Evolutionary conservation across 2,329 filamentous ascomycete genomes (phyloP), one percentile per base, ranked within the genome.

Genomic region (Chaetomiaceae sp.): DNA sequence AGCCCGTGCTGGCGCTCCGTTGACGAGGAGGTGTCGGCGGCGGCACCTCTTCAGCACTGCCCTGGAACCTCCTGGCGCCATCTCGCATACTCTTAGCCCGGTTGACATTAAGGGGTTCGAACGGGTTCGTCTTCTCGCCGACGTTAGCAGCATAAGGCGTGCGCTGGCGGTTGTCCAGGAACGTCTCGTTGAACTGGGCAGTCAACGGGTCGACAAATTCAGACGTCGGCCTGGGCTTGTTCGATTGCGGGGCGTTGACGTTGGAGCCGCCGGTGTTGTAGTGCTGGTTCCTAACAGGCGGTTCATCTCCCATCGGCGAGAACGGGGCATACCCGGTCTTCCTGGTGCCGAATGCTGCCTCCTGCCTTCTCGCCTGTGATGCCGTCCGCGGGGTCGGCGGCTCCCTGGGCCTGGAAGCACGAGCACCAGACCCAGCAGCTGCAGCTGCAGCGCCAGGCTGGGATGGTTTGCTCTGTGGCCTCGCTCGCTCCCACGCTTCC

Each of bases 61-160:
- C 50, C 32, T 58, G 64, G 20, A 64, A 61, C 32, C 53, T 64
- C 14, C 66, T 67, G 13, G 64, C 57, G 7, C 66, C 58, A 29
- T 73, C 69, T 30, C 74, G 71, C 16, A 71, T 72, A 64, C 75
- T 79, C 55, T 70, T 73, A 4, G 75, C 69, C n/a, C 76, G 70
- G 43, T 69, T 67, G n/a, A 77, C 52, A 9, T 65, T 66, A 23
- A 70, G 62, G 6, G 72, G 75, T 40, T 81, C 79, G 54, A 80
- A 82, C 0, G 79, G 75, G 41, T 81, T 76, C 4, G 79, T 77
- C 67, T 78, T 84, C 64, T 85, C 82, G 30, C 81, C 80, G 11
- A 78, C 73, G 29, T 77, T 73, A 1, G 72, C 75, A 37, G 74
- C 72, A 61, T 84, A 85, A 0, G 81, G 80, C 5, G 77, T 79